Evolutionary conservation across 768 basidiomycete species (phyloP).

Genomic region (Phylloporus sp.): DNA sequence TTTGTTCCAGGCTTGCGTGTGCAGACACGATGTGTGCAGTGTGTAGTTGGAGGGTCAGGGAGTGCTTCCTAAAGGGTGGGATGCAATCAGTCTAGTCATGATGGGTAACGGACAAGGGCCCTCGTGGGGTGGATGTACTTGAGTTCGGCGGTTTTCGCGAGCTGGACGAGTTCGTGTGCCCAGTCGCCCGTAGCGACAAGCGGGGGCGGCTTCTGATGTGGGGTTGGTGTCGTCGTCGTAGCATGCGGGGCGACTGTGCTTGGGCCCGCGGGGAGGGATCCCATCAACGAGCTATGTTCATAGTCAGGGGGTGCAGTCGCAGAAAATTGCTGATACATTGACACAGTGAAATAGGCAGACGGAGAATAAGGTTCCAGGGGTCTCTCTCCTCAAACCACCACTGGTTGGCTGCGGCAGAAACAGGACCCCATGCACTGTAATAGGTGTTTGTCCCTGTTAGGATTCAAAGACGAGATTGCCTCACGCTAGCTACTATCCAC

Average conservation of each 20-base stretch:
- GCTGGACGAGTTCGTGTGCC: conserved; percentile 80
- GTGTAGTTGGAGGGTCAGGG: conserved; percentile 75
- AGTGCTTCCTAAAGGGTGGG: conserved; percentile 61
- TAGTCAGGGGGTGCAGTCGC: conserved; percentile 31
- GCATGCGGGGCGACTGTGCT: conserved; percentile 31
- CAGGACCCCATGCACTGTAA: conserved; percentile 27
- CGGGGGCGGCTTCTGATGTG: conserved; percentile 36
- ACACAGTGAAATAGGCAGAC: conserved; percentile 21
- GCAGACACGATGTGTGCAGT: conserved; percentile 85
- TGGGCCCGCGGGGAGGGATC: conserved; percentile 30
- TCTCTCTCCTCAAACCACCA: conserved; percentile 7
- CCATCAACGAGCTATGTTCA: conserved; percentile 30
- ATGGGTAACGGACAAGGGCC: neutral
- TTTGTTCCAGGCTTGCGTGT: conserved; percentile 73
- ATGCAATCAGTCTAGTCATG: conserved; percentile 10
- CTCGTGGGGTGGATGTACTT: conserved; percentile 44
- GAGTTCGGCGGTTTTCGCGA: conserved; percentile 83
- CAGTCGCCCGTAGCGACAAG: conserved; percentile 79
- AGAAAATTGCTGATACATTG: conserved; percentile 35
- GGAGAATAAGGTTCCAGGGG: conserved; percentile 28
- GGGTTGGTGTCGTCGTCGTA: conserved; percentile 21
- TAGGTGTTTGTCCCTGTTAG: conserved; percentile 28
- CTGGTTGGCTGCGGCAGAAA: neutral
- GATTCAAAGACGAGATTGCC: conserved; percentile 22
- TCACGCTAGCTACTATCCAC: neutral